Evolutionary conservation across 352 stramenopile species (phyloP), one percentile per base, ranked within the genome.

Genomic region (Phytophthora crassamura): DNA sequence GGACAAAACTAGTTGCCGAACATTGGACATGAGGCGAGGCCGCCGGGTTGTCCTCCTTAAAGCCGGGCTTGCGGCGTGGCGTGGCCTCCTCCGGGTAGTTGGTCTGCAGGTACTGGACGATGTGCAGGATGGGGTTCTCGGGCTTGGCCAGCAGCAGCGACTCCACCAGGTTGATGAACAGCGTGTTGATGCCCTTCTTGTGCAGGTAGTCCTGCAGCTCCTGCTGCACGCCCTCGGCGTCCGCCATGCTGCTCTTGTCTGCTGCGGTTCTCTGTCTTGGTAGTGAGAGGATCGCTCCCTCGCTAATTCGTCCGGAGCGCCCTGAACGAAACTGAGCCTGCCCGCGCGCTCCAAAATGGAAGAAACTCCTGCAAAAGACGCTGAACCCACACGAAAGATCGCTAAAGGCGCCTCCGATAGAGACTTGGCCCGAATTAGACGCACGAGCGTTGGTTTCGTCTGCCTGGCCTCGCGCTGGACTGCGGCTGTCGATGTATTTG

Each of bases 81-180:
- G 75, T 75, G 7, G 84, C 82, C 56, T 97, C 80, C 16, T 96
- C 90, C 33, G 89, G 89, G 61, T 92, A 97, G 69, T 95, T 94
- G 28, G 85, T 71, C 58, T 95, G 84, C 46, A 97, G 66, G 56
- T 97, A 96, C 80, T 96, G 81, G 62, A 97, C 90, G 48, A 97
- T 96, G 73, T 96, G 90, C 38, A 76, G 64, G 45, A 97, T 85
- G 39, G 90, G 90, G 67, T 95, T 96, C 58, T 97, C 90, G 2
- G 90, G 90, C 71, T 97, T 97, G 43, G 90, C 77, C 38, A 97
- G 74, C 63, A 97, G 67, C 18, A 97, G 78, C 64, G 91, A 94
- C 80, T 97, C 89, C 25, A 97, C 90, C 57, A 97, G 75, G 76
- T 96, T 97, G 56, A 97, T 95, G 60, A 97, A 97, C 39, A 97